Base-by-base conservation (phyloP, 2,329 filamentous ascomycete genomes). In the Grosmannia penicillata region DNA sequence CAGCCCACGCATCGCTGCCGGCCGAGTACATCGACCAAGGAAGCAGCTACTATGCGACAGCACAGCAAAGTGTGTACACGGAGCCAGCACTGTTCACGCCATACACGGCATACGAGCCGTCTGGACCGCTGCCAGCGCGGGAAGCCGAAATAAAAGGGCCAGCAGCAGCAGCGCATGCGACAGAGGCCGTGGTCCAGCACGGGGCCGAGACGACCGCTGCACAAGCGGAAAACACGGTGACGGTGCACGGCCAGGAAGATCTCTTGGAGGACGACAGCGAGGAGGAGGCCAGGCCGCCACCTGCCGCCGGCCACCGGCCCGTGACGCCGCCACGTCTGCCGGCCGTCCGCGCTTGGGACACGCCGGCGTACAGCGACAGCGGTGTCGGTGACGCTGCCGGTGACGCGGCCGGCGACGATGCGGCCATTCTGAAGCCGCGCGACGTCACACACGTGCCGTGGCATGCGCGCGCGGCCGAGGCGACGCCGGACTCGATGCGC, bases 361-460 rank as follows among this genome's bases (percentile, higher is more conserved):
- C 28, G 1, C 40, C 40, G 8, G 34, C 26, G 15, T 22, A 25
- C 21, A 38, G 22, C 21, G 21, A 25, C 39, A 50, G 50, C 32
- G 37, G 25, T 4, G 40, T 42, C 6, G n/a, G n/a, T n/a, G n/a
- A n/a, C n/a, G n/a, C n/a, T n/a, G n/a, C n/a, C n/a, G 32, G 42
- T 2, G 46, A 47, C 1, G 18, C 39, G 6, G 47, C 51, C 10
- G n/a, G n/a, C n/a, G 32, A 43, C 2, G 46, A 47, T 1, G 18
- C 39, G 6, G 47, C 51, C 10, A 39, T 48, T 8, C 50, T 53
- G 29, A 26, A 44, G 6, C 48, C 53, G 3, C 51, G 50, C 8
- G 53, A 58, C 34, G 52, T 54, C n/a, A 56, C 55, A 6, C 47
- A 58, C 38, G 36, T 51, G 0, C 40, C 54, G 0, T 60, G 54